A percentile compares a stretch with the other conserved stretches of the same genome.
Evolutionary conservation across 169 alveolate genomes (phyloP).

Genomic region (Toxoplasma gondii): DNA sequence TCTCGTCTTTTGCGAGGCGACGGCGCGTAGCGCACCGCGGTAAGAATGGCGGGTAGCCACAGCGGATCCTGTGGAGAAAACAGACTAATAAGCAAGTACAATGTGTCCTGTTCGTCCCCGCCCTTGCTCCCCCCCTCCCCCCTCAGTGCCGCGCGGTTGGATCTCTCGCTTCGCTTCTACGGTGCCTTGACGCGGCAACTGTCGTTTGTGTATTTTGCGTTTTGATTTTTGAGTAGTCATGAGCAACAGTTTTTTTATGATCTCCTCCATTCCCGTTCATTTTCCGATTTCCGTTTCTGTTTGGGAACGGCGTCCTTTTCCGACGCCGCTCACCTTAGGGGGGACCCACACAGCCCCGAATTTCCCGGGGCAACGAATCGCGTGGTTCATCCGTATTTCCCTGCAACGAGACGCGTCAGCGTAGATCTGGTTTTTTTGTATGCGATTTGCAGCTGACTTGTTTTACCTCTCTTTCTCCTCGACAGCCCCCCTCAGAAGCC

Average conservation of each 20-base stretch:
- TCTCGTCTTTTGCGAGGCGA: no score
- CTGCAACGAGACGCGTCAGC: not conserved
- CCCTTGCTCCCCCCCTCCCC: not conserved
- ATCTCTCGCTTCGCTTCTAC: not conserved
- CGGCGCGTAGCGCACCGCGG: no score
- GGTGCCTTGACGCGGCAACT: not conserved
- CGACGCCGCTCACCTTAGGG: not conserved
- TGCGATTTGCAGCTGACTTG: not conserved
- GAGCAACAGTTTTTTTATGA: not conserved
- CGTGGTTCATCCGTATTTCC: not conserved
- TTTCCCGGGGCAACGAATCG: not conserved
- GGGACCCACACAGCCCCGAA: slow-evolving; percentile 3
- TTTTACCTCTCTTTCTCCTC: not conserved
- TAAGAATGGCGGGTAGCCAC: not conserved
- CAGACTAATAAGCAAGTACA: not conserved
- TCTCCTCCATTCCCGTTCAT: not conserved
- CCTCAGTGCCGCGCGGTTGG: no score
- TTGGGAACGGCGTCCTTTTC: not conserved
- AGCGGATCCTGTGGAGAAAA: not conserved
- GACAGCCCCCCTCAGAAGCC: not conserved
- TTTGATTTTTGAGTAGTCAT: not conserved
- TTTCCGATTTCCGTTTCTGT: not conserved
- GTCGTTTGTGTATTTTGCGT: not conserved
- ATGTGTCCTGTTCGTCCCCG: not conserved
- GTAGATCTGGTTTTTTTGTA: no score